These are phyloP conservation scores for Didymella exigua DNA, from an alignment of 2,329 filamentous ascomycete genomes.

Conservation along the genomic window DNA sequence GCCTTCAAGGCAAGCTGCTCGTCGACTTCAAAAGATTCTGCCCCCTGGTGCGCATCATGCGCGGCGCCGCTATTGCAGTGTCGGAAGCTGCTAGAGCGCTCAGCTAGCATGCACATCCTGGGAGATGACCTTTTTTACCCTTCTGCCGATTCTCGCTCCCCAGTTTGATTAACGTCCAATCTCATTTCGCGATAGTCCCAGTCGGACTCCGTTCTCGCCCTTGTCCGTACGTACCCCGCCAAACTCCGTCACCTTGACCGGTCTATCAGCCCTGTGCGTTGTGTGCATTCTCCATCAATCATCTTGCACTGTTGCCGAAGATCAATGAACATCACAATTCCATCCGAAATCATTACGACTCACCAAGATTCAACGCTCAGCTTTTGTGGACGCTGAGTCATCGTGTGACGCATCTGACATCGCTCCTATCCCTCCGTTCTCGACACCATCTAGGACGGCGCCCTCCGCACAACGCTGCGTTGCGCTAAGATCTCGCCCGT, in stretches of 20 bases:
- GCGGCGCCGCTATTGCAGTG: slow-evolving; percentile 12
- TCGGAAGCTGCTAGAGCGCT: slow-evolving; percentile 9
- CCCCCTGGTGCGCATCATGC: slow-evolving; percentile 12
- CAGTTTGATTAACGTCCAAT: slow-evolving; percentile 25
- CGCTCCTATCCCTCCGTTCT: slow-evolving; percentile 1
- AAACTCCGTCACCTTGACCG: slow-evolving; percentile 8
- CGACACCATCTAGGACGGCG: slow-evolving; percentile 9
- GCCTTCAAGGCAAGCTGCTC: slow-evolving; percentile 14
- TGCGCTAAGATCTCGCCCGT: slow-evolving; percentile 32
- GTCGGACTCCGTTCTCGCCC: slow-evolving; percentile 13
- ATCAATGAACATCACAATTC: neutral
- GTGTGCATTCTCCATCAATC: slow-evolving; percentile 8
- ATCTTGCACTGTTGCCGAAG: neutral
- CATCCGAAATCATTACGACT: neutral
- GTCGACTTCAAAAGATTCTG: neutral
- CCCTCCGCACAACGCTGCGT: slow-evolving; percentile 13
- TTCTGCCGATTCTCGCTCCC: slow-evolving; percentile 33
- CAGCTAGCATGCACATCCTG: slow-evolving; percentile 17
- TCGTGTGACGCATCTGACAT: neutral
- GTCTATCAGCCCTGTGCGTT: slow-evolving; percentile 12
- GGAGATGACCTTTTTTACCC: slow-evolving; percentile 23
- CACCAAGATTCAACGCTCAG: neutral
- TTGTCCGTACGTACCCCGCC: slow-evolving; percentile 26
- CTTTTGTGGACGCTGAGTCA: neutral
- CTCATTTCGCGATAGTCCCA: slow-evolving; percentile 24